These are phyloP conservation scores for Neoboletus subvelutipes DNA, from an alignment of 768 basidiomycete genomes.

Conservation along the genomic window DNA sequence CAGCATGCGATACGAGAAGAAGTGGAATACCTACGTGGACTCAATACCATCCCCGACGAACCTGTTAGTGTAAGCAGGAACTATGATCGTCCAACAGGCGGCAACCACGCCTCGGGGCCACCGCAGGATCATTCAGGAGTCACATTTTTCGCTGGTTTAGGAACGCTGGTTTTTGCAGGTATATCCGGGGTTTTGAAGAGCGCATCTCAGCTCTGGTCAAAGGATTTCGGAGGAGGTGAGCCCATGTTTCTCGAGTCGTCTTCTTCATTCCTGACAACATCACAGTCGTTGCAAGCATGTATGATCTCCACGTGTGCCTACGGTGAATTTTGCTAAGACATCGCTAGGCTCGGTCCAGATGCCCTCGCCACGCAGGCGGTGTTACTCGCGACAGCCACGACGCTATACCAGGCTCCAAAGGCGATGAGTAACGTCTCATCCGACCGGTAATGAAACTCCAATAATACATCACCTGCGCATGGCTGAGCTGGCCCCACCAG, in stretches of 20 bases:
- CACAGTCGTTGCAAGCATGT: constrained; percentile 26
- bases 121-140: neutral
- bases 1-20: constrained; percentile 21
- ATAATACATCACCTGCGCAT: neutral
- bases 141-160: constrained; percentile 17
- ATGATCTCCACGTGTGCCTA: neutral
- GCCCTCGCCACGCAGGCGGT: constrained; percentile 28
- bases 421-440: constrained; percentile 22
- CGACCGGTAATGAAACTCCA: constrained; percentile 21
- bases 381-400: constrained; percentile 23
- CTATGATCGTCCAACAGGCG: neutral
- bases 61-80: neutral
- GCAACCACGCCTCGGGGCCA: neutral
- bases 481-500: constrained; percentile 9
- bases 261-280: constrained; percentile 4
- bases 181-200: constrained; percentile 21
- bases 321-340: constrained; percentile 4
- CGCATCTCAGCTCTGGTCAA: constrained; percentile 31
- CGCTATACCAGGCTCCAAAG: constrained; percentile 24
- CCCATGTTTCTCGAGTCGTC: neutral
- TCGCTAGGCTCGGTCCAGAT: constrained; percentile 20
- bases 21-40: constrained; percentile 11
- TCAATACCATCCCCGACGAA: constrained; percentile 12
- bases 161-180: constrained; percentile 17
- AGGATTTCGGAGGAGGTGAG: constrained; percentile 28